Evolutionary conservation across 495 filamentous ascomycete genomes (phyloP), one percentile per base, ranked within the genome.

Genomic region (Annulohypoxylon nitens): DNA sequence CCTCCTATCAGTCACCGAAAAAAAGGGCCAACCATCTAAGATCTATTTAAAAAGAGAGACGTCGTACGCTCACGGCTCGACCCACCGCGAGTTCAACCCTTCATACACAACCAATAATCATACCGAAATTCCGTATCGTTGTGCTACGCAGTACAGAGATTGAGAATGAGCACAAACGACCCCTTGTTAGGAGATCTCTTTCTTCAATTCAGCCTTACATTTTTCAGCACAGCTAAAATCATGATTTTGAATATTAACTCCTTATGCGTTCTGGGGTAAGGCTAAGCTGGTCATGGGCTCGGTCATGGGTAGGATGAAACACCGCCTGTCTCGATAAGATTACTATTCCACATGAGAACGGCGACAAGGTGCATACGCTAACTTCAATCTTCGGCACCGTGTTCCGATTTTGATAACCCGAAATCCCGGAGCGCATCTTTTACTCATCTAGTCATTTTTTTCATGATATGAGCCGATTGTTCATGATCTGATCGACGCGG

Each of bases 281-380:
- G 61, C 67, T 70, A 50, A 41, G 33, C 16, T 51, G 30, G 30
- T 30, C 30, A 30, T 30, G 30, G 30, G 5, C 30, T 23, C 1
- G 11, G 11, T 45, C 36, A 54, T 55, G 69, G 43, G 68, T 57
- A 58, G 63, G 72, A 71, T 75, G 72, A 75, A 75, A 75, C 72
- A 61, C 60, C 41, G 47, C 64, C 34, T 68, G 72, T 75, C 72
- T 75, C 72, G 72, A 71, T 71, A 10, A 71, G 45, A 75, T 75
- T 75, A 62, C 62, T 64, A 50, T 34, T 68, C 64, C 64, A 25
- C 64, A 50, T 54, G 45, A 64, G 53, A 67, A 68, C 26, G 18
- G 36, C 53, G 36, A 64, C 45, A 36, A 71, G 18, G 36, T 30
- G 30, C 30, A 30, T 23, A 53, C 43, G 18, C 33, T 34, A 62